Base-by-base conservation (phyloP, 2,329 filamentous ascomycete species). In the Paramyrothecium sp. region DNA sequence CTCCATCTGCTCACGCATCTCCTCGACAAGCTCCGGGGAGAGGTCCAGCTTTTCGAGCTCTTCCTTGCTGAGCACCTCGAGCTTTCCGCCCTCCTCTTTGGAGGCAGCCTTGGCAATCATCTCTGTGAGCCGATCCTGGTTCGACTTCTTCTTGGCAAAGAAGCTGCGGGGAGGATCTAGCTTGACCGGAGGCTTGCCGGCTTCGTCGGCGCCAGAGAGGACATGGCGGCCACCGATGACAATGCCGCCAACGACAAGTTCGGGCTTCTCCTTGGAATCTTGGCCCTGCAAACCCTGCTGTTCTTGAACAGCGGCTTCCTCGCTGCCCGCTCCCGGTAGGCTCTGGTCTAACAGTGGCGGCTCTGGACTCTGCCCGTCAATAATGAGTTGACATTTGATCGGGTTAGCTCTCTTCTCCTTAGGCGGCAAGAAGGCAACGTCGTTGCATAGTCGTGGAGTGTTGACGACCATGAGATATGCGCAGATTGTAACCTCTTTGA, bases 401-500 rank as follows among this genome's bases (percentile, higher is more conserved):
- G 84, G 76, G 69, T 96, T 89, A 7, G 91, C 88, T 57, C 85
- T 84, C 55, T 89, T 89, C 60, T 91, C 88, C 65, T 89, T 86
- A 0, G 92, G 91, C 0, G 93, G 92, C 55, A 89, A 78, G 71
- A 97, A 97, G 11, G 92, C 92, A 11, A 91, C 85, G 64, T 97
- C 93, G 68, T 89, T 86, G 76, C 93, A 97, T 13, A 97, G 84
- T 1, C 92, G 87, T 0, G 92, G 91, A 0, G 93, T 97, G 70
- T 96, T 90, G 61, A 97, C 85, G 33, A 96, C 86, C 92, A 97
- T 97, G 55, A 97, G 81, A 70, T 97, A 97, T 13, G 91, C 87
- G 75, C 93, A 97, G 12, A 92, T 97, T 3, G 89, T 90, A 1
- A 94, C 86, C 71, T 97, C 93, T 73, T 97, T 97, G 74, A 97